Percentiles rank a stretch among this genome's conserved stretches.
Conservation (phyloP, 2,329 filamentous ascomycete genomes). For the Alternaria gansuensis region DNA sequence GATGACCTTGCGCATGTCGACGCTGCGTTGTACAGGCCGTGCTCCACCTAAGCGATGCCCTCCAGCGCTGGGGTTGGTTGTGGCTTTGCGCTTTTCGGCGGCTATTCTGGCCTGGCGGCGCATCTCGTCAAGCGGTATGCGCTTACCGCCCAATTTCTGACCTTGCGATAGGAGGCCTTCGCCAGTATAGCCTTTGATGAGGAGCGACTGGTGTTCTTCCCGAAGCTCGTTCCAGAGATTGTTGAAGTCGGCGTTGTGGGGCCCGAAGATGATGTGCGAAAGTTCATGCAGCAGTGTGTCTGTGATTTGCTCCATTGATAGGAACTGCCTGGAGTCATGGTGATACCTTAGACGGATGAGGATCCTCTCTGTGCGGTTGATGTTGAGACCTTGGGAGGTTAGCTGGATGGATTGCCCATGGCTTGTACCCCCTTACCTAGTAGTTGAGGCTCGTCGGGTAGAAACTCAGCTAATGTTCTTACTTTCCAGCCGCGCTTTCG, state of each 20-base stretch:
- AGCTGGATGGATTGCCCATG: neutral
- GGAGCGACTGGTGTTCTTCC: constrained; percentile 80
- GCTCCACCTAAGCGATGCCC: constrained; percentile 78
- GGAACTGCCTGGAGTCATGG: constrained; percentile 76
- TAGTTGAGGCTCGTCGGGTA: constrained; percentile 75
- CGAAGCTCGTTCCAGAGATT: constrained; percentile 88
- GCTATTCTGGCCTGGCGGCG: constrained; percentile 76
- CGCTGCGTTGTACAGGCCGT: constrained; percentile 61
- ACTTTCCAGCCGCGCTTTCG: constrained; percentile 84
- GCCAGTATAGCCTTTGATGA: constrained; percentile 85
- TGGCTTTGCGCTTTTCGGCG: constrained; percentile 72
- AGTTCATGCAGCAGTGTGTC: constrained; percentile 96
- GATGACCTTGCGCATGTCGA: constrained; percentile 76
- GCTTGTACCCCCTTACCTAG: constrained; percentile 63
- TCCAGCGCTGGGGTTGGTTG: constrained; percentile 70
- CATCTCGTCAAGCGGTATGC: constrained; percentile 72
- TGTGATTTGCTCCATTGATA: constrained; percentile 79
- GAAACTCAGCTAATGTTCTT: constrained; percentile 82
- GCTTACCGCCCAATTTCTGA: constrained; percentile 70
- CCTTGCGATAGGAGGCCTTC: constrained; percentile 86
- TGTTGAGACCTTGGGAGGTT: constrained; percentile 69
- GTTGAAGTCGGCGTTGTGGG: constrained; percentile 84
- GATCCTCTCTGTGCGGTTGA: constrained; percentile 79
- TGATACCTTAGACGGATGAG: constrained; percentile 82
- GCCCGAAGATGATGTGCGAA: constrained; percentile 84